Evolutionary conservation across 768 basidiomycete genomes (phyloP).

Genomic region (Antrodiella citrinella): DNA sequence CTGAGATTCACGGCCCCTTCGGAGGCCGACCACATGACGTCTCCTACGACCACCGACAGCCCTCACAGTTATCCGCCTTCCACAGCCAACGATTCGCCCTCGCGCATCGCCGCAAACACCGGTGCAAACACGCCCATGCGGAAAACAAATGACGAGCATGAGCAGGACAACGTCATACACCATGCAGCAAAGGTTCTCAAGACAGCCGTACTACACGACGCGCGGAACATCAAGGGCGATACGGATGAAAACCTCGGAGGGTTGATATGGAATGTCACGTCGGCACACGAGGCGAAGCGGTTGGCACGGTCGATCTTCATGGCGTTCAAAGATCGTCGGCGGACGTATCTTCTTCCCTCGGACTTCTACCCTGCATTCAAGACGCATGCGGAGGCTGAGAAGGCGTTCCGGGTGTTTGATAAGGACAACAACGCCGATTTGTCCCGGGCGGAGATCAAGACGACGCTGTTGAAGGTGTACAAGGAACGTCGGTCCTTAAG

Average conservation of each 20-base stretch:
- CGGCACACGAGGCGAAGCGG: conserved; percentile 63
- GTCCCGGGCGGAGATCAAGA: conserved; percentile 68
- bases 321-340: conserved; percentile 46
- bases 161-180: conserved; percentile 29
- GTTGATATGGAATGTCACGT: conserved; percentile 46
- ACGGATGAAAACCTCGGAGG: conserved; percentile 31
- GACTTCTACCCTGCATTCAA: conserved; percentile 69
- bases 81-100: not conserved
- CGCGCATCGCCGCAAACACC: not conserved
- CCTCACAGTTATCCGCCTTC: conserved; percentile 36
- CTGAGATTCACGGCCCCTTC: conserved; percentile 2
- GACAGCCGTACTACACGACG: conserved; percentile 68
- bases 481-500: conserved; percentile 72
- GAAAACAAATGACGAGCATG: too few relatives aligned
- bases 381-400: conserved; percentile 44
- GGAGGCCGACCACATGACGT: not conserved
- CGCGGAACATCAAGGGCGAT: conserved; percentile 55
- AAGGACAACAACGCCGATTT: conserved; percentile 72
- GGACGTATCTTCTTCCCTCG: conserved; percentile 52
- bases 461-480: conserved; percentile 59
- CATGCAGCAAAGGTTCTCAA: conserved; percentile 49
- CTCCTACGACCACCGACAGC: conserved; percentile 4
- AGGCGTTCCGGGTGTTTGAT: conserved; percentile 72
- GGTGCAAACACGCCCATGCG: too few relatives aligned
- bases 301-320: conserved; percentile 62